Evolutionary conservation across 2,329 filamentous ascomycete genomes (phyloP), one percentile per base, ranked within the genome.

Genomic region (Amphichorda felina): DNA sequence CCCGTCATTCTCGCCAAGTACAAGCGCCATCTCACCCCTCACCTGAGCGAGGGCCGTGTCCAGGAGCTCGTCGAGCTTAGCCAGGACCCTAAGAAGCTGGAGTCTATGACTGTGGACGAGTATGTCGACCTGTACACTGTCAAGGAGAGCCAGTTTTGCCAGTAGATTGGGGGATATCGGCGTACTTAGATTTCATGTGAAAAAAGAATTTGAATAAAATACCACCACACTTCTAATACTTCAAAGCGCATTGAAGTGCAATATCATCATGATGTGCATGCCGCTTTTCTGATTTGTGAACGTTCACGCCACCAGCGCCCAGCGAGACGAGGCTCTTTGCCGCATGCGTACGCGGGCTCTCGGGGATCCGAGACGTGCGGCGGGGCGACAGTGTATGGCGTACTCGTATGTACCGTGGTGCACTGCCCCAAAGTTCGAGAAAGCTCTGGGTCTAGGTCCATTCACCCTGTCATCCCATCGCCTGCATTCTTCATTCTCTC

Each of bases 1-100:
- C 91, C 91, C 40, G 84, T 94, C 63, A 95, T 98, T 49, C 66
- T 96, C 49, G 79, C 77, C 60, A 98, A 98, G 72, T 98, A 86
- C 70, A 82, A 88, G 79, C 79, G 84, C 57, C 91, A 98, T 63
- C 67, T 96, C 35, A 74, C 72, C 50, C 83, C 82, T 36, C 89
- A 95, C 67, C 93, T 82, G 61, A 67, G 75, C 41, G 71, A 83
- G 55, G 68, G 71, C 33, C 78, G 79, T 54, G 85, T 95, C 35
- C 74, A 89, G 64, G 70, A 91, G 65, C 71, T 98, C 37, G 72
- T 95, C 35, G 72, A 85, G 45, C 66, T 96, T 35, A 82, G 83
- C 48, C 75, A 80, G 60, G 76, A 94, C 57, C 63, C 69, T 40
- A 73, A 79, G 60, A 77, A 71, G 60, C 65, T 96, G 37, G 85